phyloP scores from a whole-genome alignment of 495 filamentous ascomycete genomes.

The Neurospora terricola region DNA sequence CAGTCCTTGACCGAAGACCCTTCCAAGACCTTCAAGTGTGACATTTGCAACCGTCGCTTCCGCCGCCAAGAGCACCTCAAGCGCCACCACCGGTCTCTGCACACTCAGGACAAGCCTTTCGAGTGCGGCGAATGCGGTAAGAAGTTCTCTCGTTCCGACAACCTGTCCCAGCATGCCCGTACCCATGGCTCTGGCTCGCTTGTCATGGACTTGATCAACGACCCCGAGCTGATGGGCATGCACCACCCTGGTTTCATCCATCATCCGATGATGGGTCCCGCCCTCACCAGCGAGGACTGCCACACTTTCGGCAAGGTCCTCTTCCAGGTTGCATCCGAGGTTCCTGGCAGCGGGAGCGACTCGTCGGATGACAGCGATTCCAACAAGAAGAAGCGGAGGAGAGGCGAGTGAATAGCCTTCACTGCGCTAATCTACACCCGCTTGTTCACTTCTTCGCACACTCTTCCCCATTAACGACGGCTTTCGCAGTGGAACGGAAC shows the following conservation, averaged over 20 bases:
- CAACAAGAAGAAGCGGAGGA: constrained; percentile 70
- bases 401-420: constrained; percentile 35
- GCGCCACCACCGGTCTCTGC: constrained; percentile 95
- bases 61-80: constrained; percentile 98
- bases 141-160: constrained; percentile 97
- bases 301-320: constrained; percentile 56
- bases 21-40: constrained; percentile 96
- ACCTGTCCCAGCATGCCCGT: constrained; percentile 89
- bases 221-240: constrained; percentile 40
- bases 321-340: constrained; percentile 63
- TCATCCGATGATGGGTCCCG: constrained; percentile 14
- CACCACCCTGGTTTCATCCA: constrained; percentile 9
- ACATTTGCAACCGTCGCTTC: constrained; percentile 92
- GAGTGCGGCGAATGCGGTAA: constrained; percentile 96
- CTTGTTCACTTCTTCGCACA: constrained; percentile 27
- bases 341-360: constrained; percentile 49
- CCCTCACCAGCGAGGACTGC: constrained; percentile 46
- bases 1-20: constrained; percentile 97
- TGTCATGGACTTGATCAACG: constrained; percentile 78
- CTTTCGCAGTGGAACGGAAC: constrained; percentile 24
- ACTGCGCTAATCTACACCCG: not conserved
- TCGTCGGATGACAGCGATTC: constrained; percentile 44
- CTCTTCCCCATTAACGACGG: constrained; percentile 26
- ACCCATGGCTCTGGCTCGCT: constrained; percentile 88
- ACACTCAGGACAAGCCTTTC: constrained; percentile 98